Evolutionary conservation across 2,329 filamentous ascomycete genomes (phyloP), one percentile per base, ranked within the genome.

Genomic region (Pezicula rhizophila): DNA sequence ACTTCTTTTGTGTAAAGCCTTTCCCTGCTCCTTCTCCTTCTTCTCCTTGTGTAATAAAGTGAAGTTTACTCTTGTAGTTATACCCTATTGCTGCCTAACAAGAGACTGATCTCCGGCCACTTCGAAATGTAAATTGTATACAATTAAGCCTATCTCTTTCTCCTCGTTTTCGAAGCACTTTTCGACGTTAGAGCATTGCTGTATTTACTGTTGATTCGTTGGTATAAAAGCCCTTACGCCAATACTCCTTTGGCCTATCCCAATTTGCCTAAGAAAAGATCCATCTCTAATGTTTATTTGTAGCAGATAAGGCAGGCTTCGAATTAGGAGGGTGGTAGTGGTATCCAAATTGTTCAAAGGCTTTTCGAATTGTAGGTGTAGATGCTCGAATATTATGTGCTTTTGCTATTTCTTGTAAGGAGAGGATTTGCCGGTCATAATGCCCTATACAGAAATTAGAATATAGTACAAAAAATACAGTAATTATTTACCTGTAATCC

Each of bases 1-100:
- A n/a, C n/a, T n/a, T 56, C 42, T 51, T 14, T 44, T 57, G 20
- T 33, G 20, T 57, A 50, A 57, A 54, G 3, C 50, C n/a, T n/a
- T n/a, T n/a, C n/a, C n/a, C n/a, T n/a, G n/a, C n/a, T n/a, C n/a
- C n/a, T n/a, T n/a, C n/a, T 18, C 18, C 18, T n/a, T n/a, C 52
- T 18, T 18, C 18, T 3, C 18, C 18, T 18, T 18, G 2, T 14
- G 44, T 50, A n/a, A 45, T 3, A 49, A 54, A 52, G 12, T 45
- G 8, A 33, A 56, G 33, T 28, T 42, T 14, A 12, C 40, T 47
- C 35, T 56, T 54, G 17, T 45, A 56, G 8, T 48, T 48, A 43
- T 54, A 54, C 10, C 49, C 39, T 46, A 56, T 56, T 15, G 33
- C 54, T 25, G 45, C 54, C 28, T 3, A 45, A n/a, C 11, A 45